A percentile compares a stretch with the other conserved stretches of the same genome.
phyloP scores from a whole-genome alignment of 768 basidiomycete genomes.

The Sarcomyxa edulis region DNA sequence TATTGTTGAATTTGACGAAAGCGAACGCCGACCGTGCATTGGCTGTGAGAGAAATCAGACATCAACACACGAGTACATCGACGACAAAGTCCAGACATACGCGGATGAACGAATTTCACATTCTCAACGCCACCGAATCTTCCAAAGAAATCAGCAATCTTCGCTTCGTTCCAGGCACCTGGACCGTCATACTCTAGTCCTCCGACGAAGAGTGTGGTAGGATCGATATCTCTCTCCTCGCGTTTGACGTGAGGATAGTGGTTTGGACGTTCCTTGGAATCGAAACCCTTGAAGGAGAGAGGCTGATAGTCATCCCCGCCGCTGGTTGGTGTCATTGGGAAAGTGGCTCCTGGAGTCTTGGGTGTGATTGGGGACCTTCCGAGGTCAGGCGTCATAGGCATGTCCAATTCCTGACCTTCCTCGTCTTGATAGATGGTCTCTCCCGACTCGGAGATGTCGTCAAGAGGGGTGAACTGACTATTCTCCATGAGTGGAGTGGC shows the following conservation, averaged over 20 bases:
- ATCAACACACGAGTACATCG: background rate
- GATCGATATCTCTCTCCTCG: constrained; percentile 48
- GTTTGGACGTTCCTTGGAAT: constrained; percentile 14
- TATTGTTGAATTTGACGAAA: constrained; percentile 67
- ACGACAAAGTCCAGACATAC: constrained; percentile 31
- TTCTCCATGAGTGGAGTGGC: constrained; percentile 3
- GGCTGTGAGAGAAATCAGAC: constrained; percentile 28
- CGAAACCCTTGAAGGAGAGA: constrained; percentile 19
- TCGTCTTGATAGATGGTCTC: constrained; percentile 11
- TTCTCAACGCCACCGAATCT: constrained; percentile 61
- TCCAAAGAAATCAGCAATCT: constrained; percentile 51
- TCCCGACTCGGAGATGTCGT: background rate
- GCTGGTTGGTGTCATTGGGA: constrained; percentile 45
- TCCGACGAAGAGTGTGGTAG: constrained; percentile 71
- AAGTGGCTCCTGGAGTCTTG: constrained; percentile 40
- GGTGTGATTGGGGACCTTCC: constrained; percentile 46
- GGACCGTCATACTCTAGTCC: constrained; percentile 64
- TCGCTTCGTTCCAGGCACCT: constrained; percentile 65
- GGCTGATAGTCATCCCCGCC: constrained; percentile 27
- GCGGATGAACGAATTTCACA: constrained; percentile 60
- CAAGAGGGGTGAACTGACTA: too few relatives aligned
- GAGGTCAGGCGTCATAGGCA: constrained; percentile 39
- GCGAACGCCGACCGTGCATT: constrained; percentile 71
- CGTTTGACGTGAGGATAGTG: constrained; percentile 14
- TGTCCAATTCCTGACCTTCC: constrained; percentile 32